Evolutionary conservation across 371 early-diverging fungal species (phyloP).

Genomic region (Neoconidiobolus thromboides): DNA sequence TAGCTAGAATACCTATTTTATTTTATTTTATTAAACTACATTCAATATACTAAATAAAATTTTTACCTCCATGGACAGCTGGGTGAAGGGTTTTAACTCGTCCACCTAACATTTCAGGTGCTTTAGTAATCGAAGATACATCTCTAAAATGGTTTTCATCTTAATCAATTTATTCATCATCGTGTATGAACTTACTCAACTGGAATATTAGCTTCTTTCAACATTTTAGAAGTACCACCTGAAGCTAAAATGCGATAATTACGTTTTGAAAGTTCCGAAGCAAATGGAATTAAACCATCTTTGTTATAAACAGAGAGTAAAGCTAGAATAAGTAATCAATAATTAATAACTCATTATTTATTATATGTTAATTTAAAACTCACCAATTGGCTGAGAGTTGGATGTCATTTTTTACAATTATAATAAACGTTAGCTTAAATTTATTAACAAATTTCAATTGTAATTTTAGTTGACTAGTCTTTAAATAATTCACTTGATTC

Average conservation of each 20-base stretch:
- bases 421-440: too few relatives aligned
- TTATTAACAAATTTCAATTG: too few relatives aligned
- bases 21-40: background rate
- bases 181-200: constrained; percentile 38
- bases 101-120: constrained; percentile 96
- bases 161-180: background rate
- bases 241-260: constrained; percentile 77
- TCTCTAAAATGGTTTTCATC: constrained; percentile 31
- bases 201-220: constrained; percentile 73
- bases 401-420: too few relatives aligned
- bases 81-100: constrained; percentile 97
- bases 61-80: constrained; percentile 85
- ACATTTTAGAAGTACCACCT: constrained; percentile 83
- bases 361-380: background rate
- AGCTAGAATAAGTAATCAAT: constrained; percentile 22
- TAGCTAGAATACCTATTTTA: constrained; percentile 64
- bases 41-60: background rate
- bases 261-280: constrained; percentile 51
- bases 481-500: too few relatives aligned
- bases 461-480: too few relatives aligned
- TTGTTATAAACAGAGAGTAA: constrained; percentile 95
- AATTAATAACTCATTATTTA: background rate
- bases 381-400: too few relatives aligned
- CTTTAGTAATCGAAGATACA: constrained; percentile 89
- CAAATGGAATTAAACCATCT: constrained; percentile 80